Base-by-base conservation (phyloP, 495 filamentous ascomycete species). In the Penicillium silybi region DNA sequence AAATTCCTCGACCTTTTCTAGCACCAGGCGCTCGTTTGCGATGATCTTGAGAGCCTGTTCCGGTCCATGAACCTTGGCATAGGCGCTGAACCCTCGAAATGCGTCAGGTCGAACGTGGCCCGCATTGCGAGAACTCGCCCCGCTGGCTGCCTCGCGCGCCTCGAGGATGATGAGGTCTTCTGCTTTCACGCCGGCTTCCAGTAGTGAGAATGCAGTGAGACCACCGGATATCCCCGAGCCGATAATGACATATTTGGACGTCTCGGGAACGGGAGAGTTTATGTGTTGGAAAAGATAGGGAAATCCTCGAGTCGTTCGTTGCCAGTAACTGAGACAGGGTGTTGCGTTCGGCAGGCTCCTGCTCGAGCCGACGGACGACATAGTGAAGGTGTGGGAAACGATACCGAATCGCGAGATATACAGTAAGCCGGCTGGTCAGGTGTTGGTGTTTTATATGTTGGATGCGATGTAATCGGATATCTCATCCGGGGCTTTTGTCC, bases 61-160 rank as follows among this genome's bases (percentile, higher is more conserved):
- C 2, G 49, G 25, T 3, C 66, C 66, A 20, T 69, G 66, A 16
- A 67, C 56, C 39, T 61, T 62, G 9, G 59, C 7, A 41, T 69
- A 69, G n/a, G 53, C 66, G 49, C 34, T 65, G 40, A 65, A 69
- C 0, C 66, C 66, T 16, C 66, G 53, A 41, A 69, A 69, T 6
- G 66, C 66, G 42, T 69, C 66, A 65, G 66, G 66, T 49, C 66
- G 57, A 4, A 69, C 57, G 47, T 69, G 66, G 17, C 66, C 66
- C 1, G 66, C 66, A 53, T 69, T 69, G 6, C 66, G 53, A 1
- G 62, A 65, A 47, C 57, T 67, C 6, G 66, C 64, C 4, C 66
- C 66, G 45, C 62, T 60, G 1, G 58, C 62, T 8, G 66, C 66
- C 42, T 69, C 66, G 7, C 66, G 56, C 8, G 66, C 66, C 26